These are phyloP conservation scores for Torulaspora globosa DNA, from an alignment of 1,139 yeast genomes.

Conservation along the genomic window DNA sequence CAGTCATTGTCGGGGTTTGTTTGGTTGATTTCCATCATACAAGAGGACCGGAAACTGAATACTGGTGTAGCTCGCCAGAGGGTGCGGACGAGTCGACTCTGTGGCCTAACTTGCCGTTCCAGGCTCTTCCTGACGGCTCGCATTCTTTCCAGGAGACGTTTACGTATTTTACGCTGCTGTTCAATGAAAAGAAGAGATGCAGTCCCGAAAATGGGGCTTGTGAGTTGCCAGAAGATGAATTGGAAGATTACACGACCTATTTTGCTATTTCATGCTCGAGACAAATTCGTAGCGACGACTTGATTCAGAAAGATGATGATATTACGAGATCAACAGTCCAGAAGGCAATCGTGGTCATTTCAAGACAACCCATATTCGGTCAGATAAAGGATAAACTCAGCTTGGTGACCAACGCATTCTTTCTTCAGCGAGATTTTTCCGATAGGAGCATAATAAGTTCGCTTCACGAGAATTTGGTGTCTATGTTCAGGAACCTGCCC, in stretches of 20 bases:
- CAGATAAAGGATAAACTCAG: constrained; percentile 87
- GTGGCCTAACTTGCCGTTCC: constrained; percentile 92
- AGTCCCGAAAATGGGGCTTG: constrained; percentile 30
- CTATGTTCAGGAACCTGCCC: constrained; percentile 49
- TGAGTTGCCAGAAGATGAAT: constrained; percentile 43
- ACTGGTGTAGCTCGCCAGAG: constrained; percentile 72
- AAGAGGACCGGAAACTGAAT: constrained; percentile 92
- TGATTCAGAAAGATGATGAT: constrained; percentile 56
- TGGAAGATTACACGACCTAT: constrained; percentile 52
- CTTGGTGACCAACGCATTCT: constrained; percentile 82
- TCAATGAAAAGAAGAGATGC: constrained; percentile 50
- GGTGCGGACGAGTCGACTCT: constrained; percentile 42
- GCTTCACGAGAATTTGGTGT: constrained; percentile 67
- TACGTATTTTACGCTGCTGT: constrained; percentile 82
- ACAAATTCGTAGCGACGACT: constrained; percentile 64
- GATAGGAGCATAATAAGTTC: constrained; percentile 66
- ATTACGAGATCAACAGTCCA: constrained; percentile 87
- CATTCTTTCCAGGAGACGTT: constrained; percentile 91
- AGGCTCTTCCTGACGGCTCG: constrained; percentile 94
- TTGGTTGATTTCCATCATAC: constrained; percentile 92
- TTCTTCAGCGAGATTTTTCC: constrained; percentile 70
- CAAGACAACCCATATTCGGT: constrained; percentile 80
- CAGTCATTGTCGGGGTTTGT: constrained; percentile 71
- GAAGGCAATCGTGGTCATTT: constrained; percentile 83
- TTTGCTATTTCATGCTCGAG: constrained; percentile 94